A percentile compares a stretch with the other conserved stretches of the same genome.
These are phyloP conservation scores for Yarrowia sp. DNA, from an alignment of 805 yeast species.

Conservation along the genomic window DNA sequence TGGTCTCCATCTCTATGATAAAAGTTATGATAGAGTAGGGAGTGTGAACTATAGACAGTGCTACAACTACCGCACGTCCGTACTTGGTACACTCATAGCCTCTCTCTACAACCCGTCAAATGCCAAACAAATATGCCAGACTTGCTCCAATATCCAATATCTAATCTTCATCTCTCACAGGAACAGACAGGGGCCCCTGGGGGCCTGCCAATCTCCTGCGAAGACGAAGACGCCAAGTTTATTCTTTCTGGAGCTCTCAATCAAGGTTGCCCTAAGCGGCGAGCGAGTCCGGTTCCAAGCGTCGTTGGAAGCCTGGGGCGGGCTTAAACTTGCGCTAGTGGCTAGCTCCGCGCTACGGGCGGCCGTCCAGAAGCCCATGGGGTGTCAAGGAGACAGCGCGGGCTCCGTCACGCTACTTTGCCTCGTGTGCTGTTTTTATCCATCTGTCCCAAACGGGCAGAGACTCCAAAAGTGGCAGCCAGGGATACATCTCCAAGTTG, in stretches of 20 bases:
- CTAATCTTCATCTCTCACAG: too few relatives aligned
- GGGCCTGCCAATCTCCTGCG: slow-evolving; percentile 30
- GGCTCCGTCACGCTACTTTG: too few relatives aligned
- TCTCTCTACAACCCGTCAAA: too few relatives aligned
- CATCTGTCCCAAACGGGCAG: slow-evolving; percentile 16
- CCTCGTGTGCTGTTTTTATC: neutral
- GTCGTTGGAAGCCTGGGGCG: neutral
- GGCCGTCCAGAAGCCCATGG: neutral
- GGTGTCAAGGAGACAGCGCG: neutral
- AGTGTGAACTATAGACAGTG: too few relatives aligned
- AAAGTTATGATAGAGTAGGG: too few relatives aligned
- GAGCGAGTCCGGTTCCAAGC: neutral
- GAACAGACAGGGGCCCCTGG: neutral
- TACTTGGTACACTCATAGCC: too few relatives aligned
- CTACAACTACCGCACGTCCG: too few relatives aligned
- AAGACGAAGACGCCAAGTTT: slow-evolving; percentile 24
- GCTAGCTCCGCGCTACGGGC: neutral
- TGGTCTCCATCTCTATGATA: too few relatives aligned
- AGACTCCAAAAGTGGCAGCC: slow-evolving; percentile 14
- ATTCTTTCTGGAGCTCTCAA: neutral
- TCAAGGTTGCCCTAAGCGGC: too few relatives aligned
- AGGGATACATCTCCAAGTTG: slow-evolving; percentile 7
- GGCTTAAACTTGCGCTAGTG: neutral
- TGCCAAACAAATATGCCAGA: too few relatives aligned
- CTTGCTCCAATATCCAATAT: too few relatives aligned